These are phyloP conservation scores for Xenosphaeropsis pyriputrescens DNA, from an alignment of 2,329 filamentous ascomycete species.

Conservation along the genomic window DNA sequence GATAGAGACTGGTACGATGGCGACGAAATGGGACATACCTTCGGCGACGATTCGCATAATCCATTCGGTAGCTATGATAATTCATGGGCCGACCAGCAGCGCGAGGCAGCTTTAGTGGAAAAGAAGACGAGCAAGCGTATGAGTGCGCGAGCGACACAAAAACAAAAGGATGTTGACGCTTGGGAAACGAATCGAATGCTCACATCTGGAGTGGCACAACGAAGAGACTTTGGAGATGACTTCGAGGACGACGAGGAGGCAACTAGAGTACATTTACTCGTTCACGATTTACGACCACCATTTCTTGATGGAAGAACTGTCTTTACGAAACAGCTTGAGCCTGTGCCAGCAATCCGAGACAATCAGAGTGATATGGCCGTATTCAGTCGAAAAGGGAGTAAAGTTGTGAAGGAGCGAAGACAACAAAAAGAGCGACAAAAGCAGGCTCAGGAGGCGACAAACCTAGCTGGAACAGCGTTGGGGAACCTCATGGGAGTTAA, in stretches of 20 bases:
- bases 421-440: conserved; percentile 88
- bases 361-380: conserved; percentile 98
- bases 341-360: conserved; percentile 82
- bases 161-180: conserved; percentile 87
- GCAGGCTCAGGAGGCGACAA: conserved; percentile 90
- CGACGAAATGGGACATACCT: conserved; percentile 70
- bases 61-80: conserved; percentile 68
- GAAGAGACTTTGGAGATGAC: conserved; percentile 65
- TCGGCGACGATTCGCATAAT: conserved; percentile 87
- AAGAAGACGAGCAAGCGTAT: conserved; percentile 64
- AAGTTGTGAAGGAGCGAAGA: conserved; percentile 77
- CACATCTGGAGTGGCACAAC: conserved; percentile 86
- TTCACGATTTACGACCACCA: conserved; percentile 86
- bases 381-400: conserved; percentile 89
- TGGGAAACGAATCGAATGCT: conserved; percentile 99
- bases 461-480: conserved; percentile 76
- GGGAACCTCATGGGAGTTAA: conserved; percentile 95
- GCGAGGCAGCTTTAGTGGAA: conserved; percentile 62
- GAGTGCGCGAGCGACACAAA: conserved; percentile 64
- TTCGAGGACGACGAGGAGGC: conserved; percentile 86
- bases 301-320: conserved; percentile 91
- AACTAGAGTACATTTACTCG: conserved; percentile 76
- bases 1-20: conserved; percentile 90
- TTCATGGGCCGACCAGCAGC: conserved; percentile 54
- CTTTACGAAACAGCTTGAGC: conserved; percentile 94